Conservation (phyloP, 345 rosid genomes). For the Citrus australasica region DNA sequence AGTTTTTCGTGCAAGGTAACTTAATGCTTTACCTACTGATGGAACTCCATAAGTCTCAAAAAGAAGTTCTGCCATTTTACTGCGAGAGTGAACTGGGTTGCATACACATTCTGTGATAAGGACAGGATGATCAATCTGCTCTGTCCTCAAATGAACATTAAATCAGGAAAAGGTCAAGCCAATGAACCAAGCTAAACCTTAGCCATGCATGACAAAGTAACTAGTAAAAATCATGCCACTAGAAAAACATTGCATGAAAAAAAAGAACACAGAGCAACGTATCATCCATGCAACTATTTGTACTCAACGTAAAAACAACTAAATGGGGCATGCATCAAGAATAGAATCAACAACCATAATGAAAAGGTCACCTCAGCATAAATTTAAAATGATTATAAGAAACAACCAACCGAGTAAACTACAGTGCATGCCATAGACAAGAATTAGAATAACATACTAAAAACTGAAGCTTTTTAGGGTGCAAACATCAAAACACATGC, state of each 20-base stretch:
- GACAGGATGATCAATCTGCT: slow-evolving; percentile 93
- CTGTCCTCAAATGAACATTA: slow-evolving; percentile 48
- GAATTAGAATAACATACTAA: not conserved
- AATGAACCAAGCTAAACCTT: slow-evolving; percentile 7
- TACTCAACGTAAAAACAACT: not conserved
- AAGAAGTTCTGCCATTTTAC: slow-evolving; percentile 98
- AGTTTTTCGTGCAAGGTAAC: not conserved
- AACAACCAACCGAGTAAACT: not conserved
- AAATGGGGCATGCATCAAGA: not conserved
- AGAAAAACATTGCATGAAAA: not conserved
- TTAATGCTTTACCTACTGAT: slow-evolving; percentile 61
- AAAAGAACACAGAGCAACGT: not conserved
- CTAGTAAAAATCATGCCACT: not conserved
- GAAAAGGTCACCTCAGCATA: too few relatives aligned
- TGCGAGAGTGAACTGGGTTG: slow-evolving; percentile 89
- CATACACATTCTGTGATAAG: slow-evolving; percentile 89
- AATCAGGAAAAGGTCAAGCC: slow-evolving; percentile 26
- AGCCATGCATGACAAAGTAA: not conserved
- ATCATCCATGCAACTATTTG: not conserved
- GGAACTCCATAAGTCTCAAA: slow-evolving; percentile 98
- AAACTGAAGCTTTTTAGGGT: not conserved
- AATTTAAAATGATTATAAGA: not conserved
- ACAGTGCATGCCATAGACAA: not conserved
- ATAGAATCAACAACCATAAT: too few relatives aligned
- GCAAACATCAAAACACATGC: not conserved